phyloP scores from a whole-genome alignment of 306 rosid species.

The Citrullus amarus region DNA sequence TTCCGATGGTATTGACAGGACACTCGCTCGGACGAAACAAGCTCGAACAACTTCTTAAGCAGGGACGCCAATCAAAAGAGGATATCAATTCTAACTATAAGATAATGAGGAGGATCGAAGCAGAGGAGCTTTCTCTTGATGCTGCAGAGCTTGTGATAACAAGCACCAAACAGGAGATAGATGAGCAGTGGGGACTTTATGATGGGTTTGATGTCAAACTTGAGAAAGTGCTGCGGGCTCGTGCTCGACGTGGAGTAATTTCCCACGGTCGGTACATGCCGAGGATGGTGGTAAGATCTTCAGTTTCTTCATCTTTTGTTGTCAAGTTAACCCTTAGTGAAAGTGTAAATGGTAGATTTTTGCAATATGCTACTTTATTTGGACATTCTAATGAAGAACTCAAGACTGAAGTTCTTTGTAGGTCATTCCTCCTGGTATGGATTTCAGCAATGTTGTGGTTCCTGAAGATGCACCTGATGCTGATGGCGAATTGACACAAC shows the following conservation, averaged over 20 bases:
- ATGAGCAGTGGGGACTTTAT: conserved; percentile 92
- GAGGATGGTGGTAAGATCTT: conserved; percentile 71
- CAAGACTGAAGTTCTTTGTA: conserved; percentile 13
- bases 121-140: conserved; percentile 78
- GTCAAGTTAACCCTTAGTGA: background rate
- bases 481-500: conserved; percentile 56
- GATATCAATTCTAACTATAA: conserved; percentile 80
- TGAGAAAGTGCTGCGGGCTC: conserved; percentile 80
- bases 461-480: conserved; percentile 57
- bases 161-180: conserved; percentile 85
- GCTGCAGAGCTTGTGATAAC: conserved; percentile 89
- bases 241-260: conserved; percentile 67
- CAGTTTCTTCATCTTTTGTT: background rate
- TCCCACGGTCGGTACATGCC: conserved; percentile 90
- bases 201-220: conserved; percentile 90
- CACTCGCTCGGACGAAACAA: conserved; percentile 90
- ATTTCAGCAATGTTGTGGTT: conserved; percentile 65
- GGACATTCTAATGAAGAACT: conserved; percentile 8
- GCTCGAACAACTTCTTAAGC: conserved; percentile 87
- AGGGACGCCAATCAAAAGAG: conserved; percentile 81
- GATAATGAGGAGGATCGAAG: conserved; percentile 89
- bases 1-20: conserved; percentile 85
- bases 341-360: background rate
- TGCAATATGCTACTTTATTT: background rate
- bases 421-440: conserved; percentile 97